Evolutionary conservation across 345 rosid genomes (phyloP).

Genomic region (Eucalyptus cloeziana): DNA sequence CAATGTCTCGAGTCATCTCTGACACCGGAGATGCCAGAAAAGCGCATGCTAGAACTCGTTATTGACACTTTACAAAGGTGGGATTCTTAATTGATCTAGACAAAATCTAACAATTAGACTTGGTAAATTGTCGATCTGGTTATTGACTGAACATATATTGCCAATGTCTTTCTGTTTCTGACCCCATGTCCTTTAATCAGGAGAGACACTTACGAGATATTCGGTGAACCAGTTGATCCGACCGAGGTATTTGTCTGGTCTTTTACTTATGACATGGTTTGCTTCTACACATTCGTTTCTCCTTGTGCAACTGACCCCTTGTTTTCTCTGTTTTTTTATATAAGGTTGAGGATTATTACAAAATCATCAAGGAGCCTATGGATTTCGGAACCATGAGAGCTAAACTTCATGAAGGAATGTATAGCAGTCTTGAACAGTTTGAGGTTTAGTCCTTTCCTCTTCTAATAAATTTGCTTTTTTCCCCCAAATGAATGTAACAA

Average conservation of each 20-base stretch:
- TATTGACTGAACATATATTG: background rate
- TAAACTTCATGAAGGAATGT: conserved; percentile 79
- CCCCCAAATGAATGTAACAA: background rate
- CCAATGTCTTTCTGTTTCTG: background rate
- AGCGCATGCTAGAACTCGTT: conserved; percentile 23
- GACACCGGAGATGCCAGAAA: conserved; percentile 16
- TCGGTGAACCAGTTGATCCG: conserved; percentile 54
- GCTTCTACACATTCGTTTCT: background rate
- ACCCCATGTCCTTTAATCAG: conserved; percentile 1
- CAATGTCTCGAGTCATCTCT: background rate
- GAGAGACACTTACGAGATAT: conserved; percentile 53
- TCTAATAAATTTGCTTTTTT: background rate
- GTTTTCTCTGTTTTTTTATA: background rate
- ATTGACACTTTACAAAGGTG: conserved; percentile 54
- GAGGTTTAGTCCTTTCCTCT: conserved; percentile 21
- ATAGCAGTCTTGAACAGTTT: conserved; percentile 39
- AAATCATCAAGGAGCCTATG: conserved; percentile 61
- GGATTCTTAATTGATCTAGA: background rate
- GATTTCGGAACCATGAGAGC: conserved; percentile 83
- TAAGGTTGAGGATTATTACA: conserved; percentile 52
- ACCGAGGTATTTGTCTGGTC: conserved; percentile 24
- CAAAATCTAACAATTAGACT: background rate
- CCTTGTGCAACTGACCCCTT: background rate
- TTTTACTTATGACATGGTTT: background rate
- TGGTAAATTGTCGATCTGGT: background rate